Conservation (phyloP, 2,329 filamentous ascomycete species). For the Trichophyton equinum region DNA sequence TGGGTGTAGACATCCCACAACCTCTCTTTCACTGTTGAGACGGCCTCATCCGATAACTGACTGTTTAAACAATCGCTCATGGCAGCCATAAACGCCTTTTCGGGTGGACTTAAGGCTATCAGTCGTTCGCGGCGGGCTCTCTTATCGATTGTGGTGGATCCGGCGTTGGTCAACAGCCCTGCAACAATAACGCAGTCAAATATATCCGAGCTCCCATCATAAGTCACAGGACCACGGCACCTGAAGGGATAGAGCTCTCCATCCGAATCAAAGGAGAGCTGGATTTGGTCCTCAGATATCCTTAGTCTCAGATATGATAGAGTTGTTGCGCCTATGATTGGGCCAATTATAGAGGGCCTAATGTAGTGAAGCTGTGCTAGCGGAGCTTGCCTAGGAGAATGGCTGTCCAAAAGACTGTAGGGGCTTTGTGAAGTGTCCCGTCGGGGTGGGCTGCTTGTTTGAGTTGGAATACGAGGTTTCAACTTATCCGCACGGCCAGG, state of each 20-base stretch:
- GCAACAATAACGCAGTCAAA: conserved; percentile 26
- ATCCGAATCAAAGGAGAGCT: conserved; percentile 14
- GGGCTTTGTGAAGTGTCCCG: neutral
- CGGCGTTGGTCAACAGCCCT: conserved; percentile 26
- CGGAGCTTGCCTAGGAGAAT: neutral
- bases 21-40: neutral
- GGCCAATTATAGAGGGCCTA: neutral
- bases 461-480: neutral
- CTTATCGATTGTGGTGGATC: conserved; percentile 24
- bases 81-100: conserved; percentile 6
- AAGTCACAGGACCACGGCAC: conserved; percentile 23
- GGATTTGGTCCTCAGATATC: conserved; percentile 4
- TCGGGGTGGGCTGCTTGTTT: neutral
- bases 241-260: conserved; percentile 18
- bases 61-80: conserved; percentile 4
- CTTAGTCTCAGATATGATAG: conserved; percentile 15
- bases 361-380: neutral
- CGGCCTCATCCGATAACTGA: conserved; percentile 4
- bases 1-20: neutral
- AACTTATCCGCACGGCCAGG: too few species aligned
- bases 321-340: neutral
- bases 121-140: conserved; percentile 2
- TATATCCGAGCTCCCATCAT: conserved; percentile 14
- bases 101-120: neutral
- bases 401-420: neutral